These are phyloP conservation scores for Dictyostelium capitatum DNA, from an alignment of 78 protist genomes.

Conservation along the genomic window DNA sequence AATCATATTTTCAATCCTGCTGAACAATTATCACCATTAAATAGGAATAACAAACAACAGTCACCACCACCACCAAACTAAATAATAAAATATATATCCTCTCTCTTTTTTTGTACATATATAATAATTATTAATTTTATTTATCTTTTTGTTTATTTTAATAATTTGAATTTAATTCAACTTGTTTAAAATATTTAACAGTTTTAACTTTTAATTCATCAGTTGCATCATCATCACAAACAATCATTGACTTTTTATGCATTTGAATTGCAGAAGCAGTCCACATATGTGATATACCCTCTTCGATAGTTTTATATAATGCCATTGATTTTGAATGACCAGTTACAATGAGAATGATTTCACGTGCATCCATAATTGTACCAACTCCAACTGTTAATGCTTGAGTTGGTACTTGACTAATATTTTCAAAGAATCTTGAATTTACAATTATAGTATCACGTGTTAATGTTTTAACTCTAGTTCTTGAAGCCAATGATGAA, in stretches of 20 bases:
- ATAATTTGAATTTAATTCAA: constrained; percentile 22
- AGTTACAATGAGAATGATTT: constrained; percentile 88
- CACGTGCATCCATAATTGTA: constrained; percentile 92
- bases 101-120: not conserved
- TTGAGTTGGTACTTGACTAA: constrained; percentile 89
- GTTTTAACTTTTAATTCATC: constrained; percentile 91
- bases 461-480: constrained; percentile 92
- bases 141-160: not conserved
- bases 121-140: not conserved
- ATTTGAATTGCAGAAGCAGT: constrained; percentile 87
- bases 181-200: constrained; percentile 88
- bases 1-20: constrained; percentile 3
- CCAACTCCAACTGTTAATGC: constrained; percentile 96
- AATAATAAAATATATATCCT: not conserved
- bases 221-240: constrained; percentile 93
- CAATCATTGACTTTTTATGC: constrained; percentile 79
- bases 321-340: constrained; percentile 92
- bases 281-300: constrained; percentile 92
- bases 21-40: constrained; percentile 5
- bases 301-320: constrained; percentile 86
- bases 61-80: not conserved
- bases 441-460: constrained; percentile 89
- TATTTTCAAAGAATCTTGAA: constrained; percentile 92
- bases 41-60: not conserved
- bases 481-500: constrained; percentile 83